A percentile compares a stretch with the other conserved stretches of the same genome.
phyloP scores from a whole-genome alignment of 179 eudicot genomes.

The Pouteria campechiana region DNA sequence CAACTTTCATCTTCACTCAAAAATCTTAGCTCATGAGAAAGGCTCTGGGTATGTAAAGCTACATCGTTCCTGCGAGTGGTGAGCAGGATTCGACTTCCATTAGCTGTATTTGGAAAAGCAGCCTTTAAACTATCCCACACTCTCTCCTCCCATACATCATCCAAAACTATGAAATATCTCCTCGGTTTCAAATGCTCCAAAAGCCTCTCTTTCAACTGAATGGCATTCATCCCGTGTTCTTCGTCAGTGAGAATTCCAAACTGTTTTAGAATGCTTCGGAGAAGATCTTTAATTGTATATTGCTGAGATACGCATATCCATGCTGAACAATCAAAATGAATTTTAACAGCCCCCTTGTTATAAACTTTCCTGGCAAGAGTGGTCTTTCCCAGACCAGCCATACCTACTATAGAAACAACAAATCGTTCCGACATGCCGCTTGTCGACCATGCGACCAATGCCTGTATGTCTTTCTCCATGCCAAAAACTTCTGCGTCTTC shows the following conservation, averaged over 20 bases:
- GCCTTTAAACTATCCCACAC: conserved; percentile 4
- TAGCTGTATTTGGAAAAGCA: neutral
- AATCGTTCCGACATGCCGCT: too few species aligned
- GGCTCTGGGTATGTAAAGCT: neutral
- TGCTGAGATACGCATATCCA: too few species aligned
- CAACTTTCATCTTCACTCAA: conserved; percentile 2
- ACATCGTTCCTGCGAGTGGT: neutral
- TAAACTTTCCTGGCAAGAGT: too few species aligned
- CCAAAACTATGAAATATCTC: conserved; percentile 3
- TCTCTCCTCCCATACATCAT: conserved; percentile 5
- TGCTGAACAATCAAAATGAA: too few species aligned
- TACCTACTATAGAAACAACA: too few species aligned
- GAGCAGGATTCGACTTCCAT: conserved; percentile 3
- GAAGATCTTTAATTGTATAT: too few species aligned
- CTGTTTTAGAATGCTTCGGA: too few species aligned
- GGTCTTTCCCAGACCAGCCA: too few species aligned
- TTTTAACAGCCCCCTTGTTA: too few species aligned
- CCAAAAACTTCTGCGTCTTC: conserved; percentile 4
- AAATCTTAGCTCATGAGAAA: neutral
- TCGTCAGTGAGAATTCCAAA: neutral
- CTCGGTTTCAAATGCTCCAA: neutral
- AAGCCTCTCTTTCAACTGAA: neutral
- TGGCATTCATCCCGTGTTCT: too few species aligned
- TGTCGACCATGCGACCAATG: too few species aligned
- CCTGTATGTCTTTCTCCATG: neutral